Base-by-base conservation (phyloP, 352 stramenopile genomes). In the Pseudoperonospora humuli region DNA sequence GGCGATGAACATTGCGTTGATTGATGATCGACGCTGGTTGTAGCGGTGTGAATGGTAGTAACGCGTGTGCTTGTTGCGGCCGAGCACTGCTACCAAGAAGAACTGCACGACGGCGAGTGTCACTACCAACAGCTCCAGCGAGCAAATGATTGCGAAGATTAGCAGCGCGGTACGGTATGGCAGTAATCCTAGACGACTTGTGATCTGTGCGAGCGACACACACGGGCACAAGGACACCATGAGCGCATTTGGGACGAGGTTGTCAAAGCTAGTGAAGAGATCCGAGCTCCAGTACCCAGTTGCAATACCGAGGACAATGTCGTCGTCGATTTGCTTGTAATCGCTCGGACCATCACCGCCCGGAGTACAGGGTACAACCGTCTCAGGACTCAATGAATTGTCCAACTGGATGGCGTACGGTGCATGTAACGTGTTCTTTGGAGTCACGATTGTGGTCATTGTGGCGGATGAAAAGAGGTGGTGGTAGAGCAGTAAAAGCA, bases 221-320 rank as follows among this genome's bases (percentile, higher is more conserved):
- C 73, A 85, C 20, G 70, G 67, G 50, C 73, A 85, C 32, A 65
- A 59, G 13, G 50, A 67, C 7, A 48, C 48, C 67, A 77, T 75
- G 36, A 77, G 27, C 24, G 47, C 47, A 52, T 85, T 85, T 26
- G 67, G 65, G 25, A 79, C 60, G 36, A 59, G 51, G 44, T 67
- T 24, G 21, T 67, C 44, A 40, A 72, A 68, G 54, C 68, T 78
- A 25, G 21, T 42, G 37, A 72, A 83, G 23, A 84, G 55, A 11
- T 39, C 39, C 2, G 52, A 43, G 13, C 32, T 50, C 61, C 57
- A 70, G 23, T 51, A 46, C 2, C 61, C 61, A n/a, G 47, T 60
- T 13, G 52, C 32, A 25, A 66, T 58, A 0, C 39, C 57, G 20
- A 57, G 13, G 1, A 51, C 36, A 23, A 50, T 55, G 17, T 60